Conservation (phyloP, 2,329 filamentous ascomycete genomes). For the Calonectria pauciramosa region DNA sequence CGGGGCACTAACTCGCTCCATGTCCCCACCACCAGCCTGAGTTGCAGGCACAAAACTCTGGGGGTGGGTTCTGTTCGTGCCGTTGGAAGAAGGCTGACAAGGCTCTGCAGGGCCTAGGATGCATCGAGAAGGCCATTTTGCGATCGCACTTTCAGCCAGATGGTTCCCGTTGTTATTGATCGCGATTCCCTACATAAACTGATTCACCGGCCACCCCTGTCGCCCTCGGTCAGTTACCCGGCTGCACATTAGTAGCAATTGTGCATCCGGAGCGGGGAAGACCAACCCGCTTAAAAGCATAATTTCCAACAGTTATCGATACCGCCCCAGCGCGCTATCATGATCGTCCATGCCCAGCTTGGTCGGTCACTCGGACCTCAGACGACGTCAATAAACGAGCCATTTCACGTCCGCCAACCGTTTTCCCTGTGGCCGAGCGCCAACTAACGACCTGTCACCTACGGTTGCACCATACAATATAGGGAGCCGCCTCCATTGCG, state of each 20-base stretch:
- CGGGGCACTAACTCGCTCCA: slow-evolving; percentile 46
- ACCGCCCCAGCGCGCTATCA: slow-evolving; percentile 33
- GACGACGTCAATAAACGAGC: slow-evolving; percentile 36
- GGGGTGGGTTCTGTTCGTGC: slow-evolving; percentile 11
- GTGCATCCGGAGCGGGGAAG: slow-evolving; percentile 14
- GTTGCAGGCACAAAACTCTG: slow-evolving; percentile 18
- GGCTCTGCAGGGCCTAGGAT: neutral
- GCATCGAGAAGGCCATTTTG: neutral
- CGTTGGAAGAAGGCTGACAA: slow-evolving; percentile 3
- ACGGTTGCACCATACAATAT: neutral
- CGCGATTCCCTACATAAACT: neutral
- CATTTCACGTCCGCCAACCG: slow-evolving; percentile 19
- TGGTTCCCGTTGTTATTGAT: neutral
- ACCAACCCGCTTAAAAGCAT: slow-evolving; percentile 37
- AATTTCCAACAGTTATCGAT: slow-evolving; percentile 41
- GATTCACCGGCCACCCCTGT: neutral
- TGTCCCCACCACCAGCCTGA: slow-evolving; percentile 37
- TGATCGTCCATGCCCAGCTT: slow-evolving; percentile 26
- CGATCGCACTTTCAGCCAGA: neutral
- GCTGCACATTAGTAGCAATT: neutral
- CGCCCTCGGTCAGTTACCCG: neutral
- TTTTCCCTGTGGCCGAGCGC: neutral
- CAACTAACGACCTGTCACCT: neutral
- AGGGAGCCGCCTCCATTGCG: neutral
- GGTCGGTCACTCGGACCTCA: slow-evolving; percentile 32